Evolutionary conservation across 768 basidiomycete species (phyloP), one percentile per base, ranked within the genome.

Genomic region (Mrakia blollopis): DNA sequence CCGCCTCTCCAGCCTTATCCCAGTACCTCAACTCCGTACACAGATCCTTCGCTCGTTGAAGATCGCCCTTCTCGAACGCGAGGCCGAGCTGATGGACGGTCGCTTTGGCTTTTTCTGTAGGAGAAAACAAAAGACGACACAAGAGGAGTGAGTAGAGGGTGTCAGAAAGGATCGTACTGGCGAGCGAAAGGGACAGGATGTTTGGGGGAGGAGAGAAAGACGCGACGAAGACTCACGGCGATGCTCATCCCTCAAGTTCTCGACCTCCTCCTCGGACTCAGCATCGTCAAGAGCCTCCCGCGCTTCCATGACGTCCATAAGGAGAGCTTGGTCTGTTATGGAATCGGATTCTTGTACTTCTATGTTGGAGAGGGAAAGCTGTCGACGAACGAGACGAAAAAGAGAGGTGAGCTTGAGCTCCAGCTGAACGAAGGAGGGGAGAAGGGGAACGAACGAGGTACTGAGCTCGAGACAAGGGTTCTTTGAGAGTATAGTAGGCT

Each of bases 11-110:
- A 1, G 85, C 79, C 18, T 84, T 84, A 39, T 76, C 78, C 81
- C 93, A 84, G 82, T 95, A 97, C 79, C 89, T 88, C 35, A 96
- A 86, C 80, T 89, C 87, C 35, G 93, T 87, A 13, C 90, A 87
- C 28, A 86, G 87, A 14, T 80, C 80, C n/a, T n/a, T n/a, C n/a
- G n/a, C n/a, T n/a, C n/a, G n/a, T n/a, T n/a, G n/a, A n/a, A n/a
- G 91, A 74, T 90, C 86, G 61, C 85, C 83, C 28, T 81, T 77
- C 0, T 84, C 87, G 14, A 92, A 88, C 4, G 88, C 83, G 0
- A 72, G 80, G 79, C 87, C 85, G 60, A 94, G 76, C 47, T 85
- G 83, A 18, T 80, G 77, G 28, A 89, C 80, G 3, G 88, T 86
- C 3, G 82, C 81, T 63, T 84, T 80, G 6, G 90, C 87, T 80